Conservation (phyloP, 495 filamentous ascomycete genomes). For the Cairneyella variabilis region DNA sequence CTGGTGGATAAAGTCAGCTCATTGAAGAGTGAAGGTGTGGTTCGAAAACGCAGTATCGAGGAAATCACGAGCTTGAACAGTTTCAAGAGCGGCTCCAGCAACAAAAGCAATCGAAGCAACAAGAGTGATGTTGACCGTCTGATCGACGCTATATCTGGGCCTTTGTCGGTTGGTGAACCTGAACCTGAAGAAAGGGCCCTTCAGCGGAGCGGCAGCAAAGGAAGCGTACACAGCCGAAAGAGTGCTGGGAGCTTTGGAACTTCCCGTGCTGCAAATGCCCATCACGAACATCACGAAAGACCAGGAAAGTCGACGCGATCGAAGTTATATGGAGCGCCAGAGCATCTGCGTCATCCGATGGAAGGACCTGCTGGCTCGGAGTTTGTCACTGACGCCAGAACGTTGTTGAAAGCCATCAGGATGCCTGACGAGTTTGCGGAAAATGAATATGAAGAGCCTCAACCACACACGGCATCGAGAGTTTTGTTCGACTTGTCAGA, state of each 20-base stretch:
- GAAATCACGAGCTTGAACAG: constrained; percentile 45
- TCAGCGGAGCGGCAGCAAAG: constrained; percentile 34
- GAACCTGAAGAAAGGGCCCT: constrained; percentile 33
- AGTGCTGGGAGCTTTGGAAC: constrained; percentile 16
- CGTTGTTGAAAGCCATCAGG: constrained; percentile 39
- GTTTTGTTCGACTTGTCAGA: constrained; percentile 34
- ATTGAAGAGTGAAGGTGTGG: constrained; percentile 13
- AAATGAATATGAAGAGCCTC: constrained; percentile 3
- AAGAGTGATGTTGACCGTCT: constrained; percentile 70
- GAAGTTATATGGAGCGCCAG: constrained; percentile 17
- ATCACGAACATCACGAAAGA: background rate
- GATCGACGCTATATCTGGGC: constrained; percentile 70
- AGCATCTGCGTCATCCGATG: constrained; percentile 4
- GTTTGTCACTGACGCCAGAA: constrained; percentile 35
- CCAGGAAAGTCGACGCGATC: constrained; percentile 14
- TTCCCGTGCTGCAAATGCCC: background rate
- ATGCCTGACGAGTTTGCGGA: constrained; percentile 34
- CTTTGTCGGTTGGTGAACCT: constrained; percentile 41
- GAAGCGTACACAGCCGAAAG: constrained; percentile 9
- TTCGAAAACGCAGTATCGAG: constrained; percentile 33
- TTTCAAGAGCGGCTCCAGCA: constrained; percentile 49
- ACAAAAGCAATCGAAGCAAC: constrained; percentile 46
- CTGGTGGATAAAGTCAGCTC: constrained; percentile 46
- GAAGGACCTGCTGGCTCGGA: constrained; percentile 32
- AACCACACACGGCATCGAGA: constrained; percentile 20